Evolutionary conservation across 768 basidiomycete genomes (phyloP), one percentile per base, ranked within the genome.

Genomic region (Gyrodon lividus): DNA sequence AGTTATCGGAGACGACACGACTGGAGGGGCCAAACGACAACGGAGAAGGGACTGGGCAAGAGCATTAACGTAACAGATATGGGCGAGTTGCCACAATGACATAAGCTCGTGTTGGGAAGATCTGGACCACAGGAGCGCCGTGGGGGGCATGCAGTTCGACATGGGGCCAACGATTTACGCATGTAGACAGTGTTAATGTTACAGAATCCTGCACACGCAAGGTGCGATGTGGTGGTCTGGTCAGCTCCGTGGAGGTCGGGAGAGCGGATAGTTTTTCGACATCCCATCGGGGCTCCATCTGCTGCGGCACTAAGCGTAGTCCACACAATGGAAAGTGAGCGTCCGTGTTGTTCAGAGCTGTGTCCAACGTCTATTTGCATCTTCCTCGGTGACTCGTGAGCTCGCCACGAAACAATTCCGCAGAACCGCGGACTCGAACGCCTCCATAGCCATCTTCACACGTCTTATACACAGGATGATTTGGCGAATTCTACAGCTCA

Each of bases 21-120:
- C 49, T 40, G 42, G 23, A 24, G 50, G 51, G 59, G 57, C 13
- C 50, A 17, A 43, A 55, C 53, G 56, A 58, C 52, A 51, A 26
- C 56, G 50, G 48, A 20, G 33, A 16, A 39, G 39, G 56, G 7
- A 35, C 50, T 40, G 23, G 54, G 43, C 34, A 47, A 53, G 52
- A 65, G 68, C 66, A 63, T 64, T 66, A 67, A 68, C 58, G 54
- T 51, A 60, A 58, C 63, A 66, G 68, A 68, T 61, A 46, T 66
- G 54, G 57, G 50, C 30, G 37, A 19, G 60, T 51, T 65, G 56
- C 68, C 66, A 48, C 52, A 65, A 68, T 64, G 50, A 59, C 50
- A 22, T 38, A 35, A 43, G 56, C 56, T 53, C 64, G 59, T 55
- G 61, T 50, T 24, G 48, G 51, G n/a, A 43, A 59, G 50, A 64